phyloP scores from a whole-genome alignment of 176 grass and related monocot genomes.

The Bolboschoenus planiculmis region DNA sequence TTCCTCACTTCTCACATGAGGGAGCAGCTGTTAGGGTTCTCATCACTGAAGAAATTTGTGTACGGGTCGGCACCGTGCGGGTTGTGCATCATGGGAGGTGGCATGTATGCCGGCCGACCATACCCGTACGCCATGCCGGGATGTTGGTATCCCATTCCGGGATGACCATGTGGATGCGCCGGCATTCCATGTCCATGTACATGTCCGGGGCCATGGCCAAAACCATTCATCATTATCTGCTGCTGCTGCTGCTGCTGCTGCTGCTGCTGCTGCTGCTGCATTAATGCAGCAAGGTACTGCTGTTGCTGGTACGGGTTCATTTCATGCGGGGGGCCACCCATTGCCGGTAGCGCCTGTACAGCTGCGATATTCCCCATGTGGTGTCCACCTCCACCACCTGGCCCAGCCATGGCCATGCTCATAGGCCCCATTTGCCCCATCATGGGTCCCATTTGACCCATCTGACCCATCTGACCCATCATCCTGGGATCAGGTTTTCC shows the following conservation, averaged over 20 bases:
- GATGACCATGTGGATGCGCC: slow-evolving; percentile 11
- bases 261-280: slow-evolving; percentile 40
- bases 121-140: slow-evolving; percentile 68
- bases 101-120: slow-evolving; percentile 36
- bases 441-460: slow-evolving; percentile 46
- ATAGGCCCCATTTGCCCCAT: slow-evolving; percentile 16
- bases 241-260: slow-evolving; percentile 36
- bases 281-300: slow-evolving; percentile 32
- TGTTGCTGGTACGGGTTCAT: slow-evolving; percentile 37
- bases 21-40: slow-evolving; percentile 59
- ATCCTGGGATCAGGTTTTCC: slow-evolving; percentile 16
- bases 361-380: slow-evolving; percentile 25
- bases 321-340: slow-evolving; percentile 29
- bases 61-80: slow-evolving; percentile 30
- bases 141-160: slow-evolving; percentile 52
- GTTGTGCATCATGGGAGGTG: slow-evolving; percentile 36
- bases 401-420: slow-evolving; percentile 40
- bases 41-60: slow-evolving; percentile 64
- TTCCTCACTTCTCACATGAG: slow-evolving; percentile 43
- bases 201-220: slow-evolving; percentile 23
- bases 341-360: slow-evolving; percentile 32
- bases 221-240: slow-evolving; percentile 49
- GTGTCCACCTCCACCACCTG: slow-evolving; percentile 30
- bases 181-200: slow-evolving; percentile 24
- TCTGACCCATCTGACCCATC: slow-evolving; percentile 36